Base-by-base conservation (phyloP, 176 grass and related monocot species). In the Aegilops speltoides region DNA sequence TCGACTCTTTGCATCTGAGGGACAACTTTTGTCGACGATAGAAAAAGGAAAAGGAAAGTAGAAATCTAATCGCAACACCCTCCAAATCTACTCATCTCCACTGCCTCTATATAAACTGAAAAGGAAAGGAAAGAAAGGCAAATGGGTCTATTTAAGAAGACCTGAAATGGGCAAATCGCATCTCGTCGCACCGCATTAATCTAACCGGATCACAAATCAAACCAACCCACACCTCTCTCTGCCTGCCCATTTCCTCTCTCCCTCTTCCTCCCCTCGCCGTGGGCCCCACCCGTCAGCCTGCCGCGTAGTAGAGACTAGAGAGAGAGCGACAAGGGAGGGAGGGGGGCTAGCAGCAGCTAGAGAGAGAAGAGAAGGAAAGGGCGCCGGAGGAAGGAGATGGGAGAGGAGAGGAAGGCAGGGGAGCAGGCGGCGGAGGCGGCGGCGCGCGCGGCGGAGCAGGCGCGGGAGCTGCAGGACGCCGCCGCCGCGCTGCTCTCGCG, bases 391-490 rank as follows among this genome's bases (percentile, higher is more conserved):
- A 76, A 76, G 71, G 43, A 76, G 73, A 76, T 76, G 73, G 73
- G 41, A 45, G 81, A 85, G 68, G 83, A 69, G 45, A 59, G 24
- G 78, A 93, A 72, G 56, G 69, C 60, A 40, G 14, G 33, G 65
- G 33, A 40, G 17, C 82, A 45, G 25, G 40, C 74, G 81, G 28
- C 32, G 73, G 92, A 82, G 41, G 90, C 89, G 52, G 89, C 89
- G 23, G 88, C 87, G 37, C 86, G 96, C 11, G 84, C 90, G 78
- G 93, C 90, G 63, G 96, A 95, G 84, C 89, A 89, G 78, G 91
- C 96, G 72, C 78, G 94, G 74, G 94, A 98, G 90, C 90, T 98
- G 41, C 96, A 96, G 90, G 96, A 98, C 13, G 93, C 92, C 17
- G 93, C 92, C 37, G 90, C 93, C 17, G 70, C 85, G 69, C 87